Percentiles rank a stretch among this genome's conserved stretches.
Evolutionary conservation across 495 filamentous ascomycete species (phyloP).

Genomic region (Physcia stellaris): DNA sequence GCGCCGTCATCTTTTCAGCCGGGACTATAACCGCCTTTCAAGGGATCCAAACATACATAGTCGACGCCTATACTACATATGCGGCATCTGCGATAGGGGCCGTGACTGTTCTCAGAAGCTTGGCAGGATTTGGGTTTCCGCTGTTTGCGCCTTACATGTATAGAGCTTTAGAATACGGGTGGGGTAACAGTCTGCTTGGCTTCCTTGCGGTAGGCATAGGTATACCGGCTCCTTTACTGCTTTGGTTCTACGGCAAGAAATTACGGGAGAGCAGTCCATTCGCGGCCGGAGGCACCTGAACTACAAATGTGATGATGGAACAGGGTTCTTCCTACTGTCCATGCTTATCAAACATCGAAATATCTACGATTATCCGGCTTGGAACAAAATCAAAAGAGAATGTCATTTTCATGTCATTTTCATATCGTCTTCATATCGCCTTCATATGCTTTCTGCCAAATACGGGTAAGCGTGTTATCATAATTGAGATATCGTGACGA

Average conservation of each 20-base stretch:
- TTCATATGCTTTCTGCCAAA: too few relatives aligned
- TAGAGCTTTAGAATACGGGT: slow-evolving; percentile 38
- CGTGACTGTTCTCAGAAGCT: slow-evolving; percentile 46
- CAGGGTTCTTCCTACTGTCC: too few relatives aligned
- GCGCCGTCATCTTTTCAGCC: slow-evolving; percentile 41
- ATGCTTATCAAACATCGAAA: too few relatives aligned
- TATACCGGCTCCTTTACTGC: slow-evolving; percentile 43
- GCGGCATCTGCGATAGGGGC: slow-evolving; percentile 63
- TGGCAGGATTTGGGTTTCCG: slow-evolving; percentile 66
- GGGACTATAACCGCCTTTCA: slow-evolving; percentile 55
- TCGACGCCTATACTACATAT: slow-evolving; percentile 65
- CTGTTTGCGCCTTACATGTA: slow-evolving; percentile 61
- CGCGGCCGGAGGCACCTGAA: slow-evolving; percentile 50
- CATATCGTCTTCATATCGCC: too few relatives aligned
- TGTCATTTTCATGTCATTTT: too few relatives aligned
- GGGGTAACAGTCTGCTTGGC: slow-evolving; percentile 49
- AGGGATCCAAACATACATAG: slow-evolving; percentile 58
- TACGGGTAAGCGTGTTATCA: too few relatives aligned
- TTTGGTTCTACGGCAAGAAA: slow-evolving; percentile 44
- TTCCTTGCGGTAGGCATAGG: slow-evolving; percentile 42
- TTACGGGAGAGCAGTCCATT: slow-evolving; percentile 51
- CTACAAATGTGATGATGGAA: too few relatives aligned
- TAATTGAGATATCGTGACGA: too few relatives aligned
- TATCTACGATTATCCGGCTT: too few relatives aligned
- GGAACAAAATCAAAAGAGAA: too few relatives aligned